Evolutionary conservation across 148 eudicot species (phyloP).

Genomic region (Cornus kousa): DNA sequence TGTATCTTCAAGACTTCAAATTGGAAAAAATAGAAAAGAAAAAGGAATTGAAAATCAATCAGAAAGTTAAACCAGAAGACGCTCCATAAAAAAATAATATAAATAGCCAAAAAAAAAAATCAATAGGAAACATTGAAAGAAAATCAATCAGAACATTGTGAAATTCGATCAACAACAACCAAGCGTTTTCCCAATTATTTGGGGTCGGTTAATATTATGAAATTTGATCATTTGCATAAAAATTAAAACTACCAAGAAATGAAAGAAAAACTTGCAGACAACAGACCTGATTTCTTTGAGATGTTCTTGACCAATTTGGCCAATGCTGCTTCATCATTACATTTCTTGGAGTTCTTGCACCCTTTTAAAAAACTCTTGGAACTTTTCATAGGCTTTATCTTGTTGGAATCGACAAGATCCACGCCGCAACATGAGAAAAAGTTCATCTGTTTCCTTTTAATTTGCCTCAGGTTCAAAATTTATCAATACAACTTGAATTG

Average conservation of each 20-base stretch:
- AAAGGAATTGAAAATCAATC: too few relatives aligned
- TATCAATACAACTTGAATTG: neutral
- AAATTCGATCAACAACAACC: neutral
- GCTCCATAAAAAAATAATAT: too few relatives aligned
- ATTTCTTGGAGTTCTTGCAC: slow-evolving; percentile 16
- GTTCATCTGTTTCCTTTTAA: slow-evolving; percentile 20
- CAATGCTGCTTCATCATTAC: slow-evolving; percentile 33
- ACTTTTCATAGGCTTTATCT: slow-evolving; percentile 20
- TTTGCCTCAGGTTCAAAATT: too few relatives aligned
- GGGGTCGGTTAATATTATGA: too few relatives aligned
- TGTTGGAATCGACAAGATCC: slow-evolving; percentile 26
- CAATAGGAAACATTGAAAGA: neutral
- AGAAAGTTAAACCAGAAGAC: too few relatives aligned
- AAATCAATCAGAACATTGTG: neutral
- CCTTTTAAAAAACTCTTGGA: slow-evolving; percentile 16
- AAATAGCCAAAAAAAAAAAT: too few relatives aligned
- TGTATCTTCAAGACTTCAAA: too few relatives aligned
- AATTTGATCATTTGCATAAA: neutral
- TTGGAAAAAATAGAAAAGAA: neutral
- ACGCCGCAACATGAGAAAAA: slow-evolving; percentile 51
- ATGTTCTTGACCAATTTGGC: slow-evolving; percentile 48
- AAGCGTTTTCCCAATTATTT: too few relatives aligned
- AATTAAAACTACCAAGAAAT: neutral
- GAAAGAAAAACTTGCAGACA: neutral
- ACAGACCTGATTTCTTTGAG: slow-evolving; percentile 27